phyloP scores from a whole-genome alignment of 345 rosid species.

The Euphorbia lathyris region DNA sequence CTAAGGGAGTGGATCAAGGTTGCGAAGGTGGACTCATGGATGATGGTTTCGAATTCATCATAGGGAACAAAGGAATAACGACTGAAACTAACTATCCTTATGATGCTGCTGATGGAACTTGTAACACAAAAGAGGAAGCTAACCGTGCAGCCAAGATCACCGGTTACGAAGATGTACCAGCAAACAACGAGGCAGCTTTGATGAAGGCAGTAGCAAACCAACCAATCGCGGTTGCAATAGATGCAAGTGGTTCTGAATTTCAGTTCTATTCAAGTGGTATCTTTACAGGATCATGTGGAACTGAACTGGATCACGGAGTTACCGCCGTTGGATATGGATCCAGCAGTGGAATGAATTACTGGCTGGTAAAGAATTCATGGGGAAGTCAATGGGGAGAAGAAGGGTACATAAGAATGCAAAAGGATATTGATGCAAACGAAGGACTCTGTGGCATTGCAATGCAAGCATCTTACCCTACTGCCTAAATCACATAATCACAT shows the following conservation, averaged over 20 bases:
- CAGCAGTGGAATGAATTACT: conserved; percentile 17
- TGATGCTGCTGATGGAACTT: too few relatives aligned
- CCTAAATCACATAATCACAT: neutral
- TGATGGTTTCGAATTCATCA: neutral
- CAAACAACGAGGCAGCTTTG: conserved; percentile 26
- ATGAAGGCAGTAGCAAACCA: conserved; percentile 33
- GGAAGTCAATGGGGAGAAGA: conserved; percentile 36
- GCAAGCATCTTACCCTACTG: conserved; percentile 29
- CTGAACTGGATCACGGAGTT: conserved; percentile 34
- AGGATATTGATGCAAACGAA: conserved; percentile 26
- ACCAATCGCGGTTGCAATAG: conserved; percentile 31
- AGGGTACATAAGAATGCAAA: conserved; percentile 36
- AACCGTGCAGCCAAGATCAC: too few relatives aligned
- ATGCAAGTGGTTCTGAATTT: conserved; percentile 27
- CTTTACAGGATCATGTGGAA: conserved; percentile 28
- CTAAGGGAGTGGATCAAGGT: neutral
- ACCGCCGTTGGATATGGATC: conserved; percentile 26
- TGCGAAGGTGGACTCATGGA: conserved; percentile 3
- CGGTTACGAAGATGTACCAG: too few relatives aligned
- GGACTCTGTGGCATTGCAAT: conserved; percentile 44
- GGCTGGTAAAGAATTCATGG: conserved; percentile 46
- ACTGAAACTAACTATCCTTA: too few relatives aligned
- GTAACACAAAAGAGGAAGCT: too few relatives aligned
- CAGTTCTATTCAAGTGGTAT: conserved; percentile 35
- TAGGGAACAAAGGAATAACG: too few relatives aligned